Conservation (phyloP, 441 rosid genomes). For the Flueggea neowawraea region DNA sequence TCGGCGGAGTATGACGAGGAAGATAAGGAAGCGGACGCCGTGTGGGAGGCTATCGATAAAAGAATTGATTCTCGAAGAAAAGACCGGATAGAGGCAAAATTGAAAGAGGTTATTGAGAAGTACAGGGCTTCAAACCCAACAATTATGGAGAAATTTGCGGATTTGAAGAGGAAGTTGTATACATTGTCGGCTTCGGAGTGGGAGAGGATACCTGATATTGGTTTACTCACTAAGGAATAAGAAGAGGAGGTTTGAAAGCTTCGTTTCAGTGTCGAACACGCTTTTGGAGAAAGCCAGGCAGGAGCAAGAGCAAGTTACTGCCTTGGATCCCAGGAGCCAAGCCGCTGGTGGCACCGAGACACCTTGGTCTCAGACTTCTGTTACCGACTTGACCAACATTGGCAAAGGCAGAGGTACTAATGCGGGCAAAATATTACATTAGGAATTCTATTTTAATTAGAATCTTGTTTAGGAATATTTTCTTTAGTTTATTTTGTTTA, state of each 20-base stretch:
- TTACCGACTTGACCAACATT: slow-evolving; percentile 84
- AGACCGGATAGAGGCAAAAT: slow-evolving; percentile 79
- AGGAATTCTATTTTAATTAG: no score
- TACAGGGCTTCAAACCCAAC: slow-evolving; percentile 90
- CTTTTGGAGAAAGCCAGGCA: slow-evolving; percentile 94
- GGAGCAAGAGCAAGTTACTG: slow-evolving; percentile 89
- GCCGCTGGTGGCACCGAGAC: slow-evolving; percentile 86
- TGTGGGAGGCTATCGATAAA: slow-evolving; percentile 88
- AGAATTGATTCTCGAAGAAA: slow-evolving; percentile 92
- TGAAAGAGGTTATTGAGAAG: slow-evolving; percentile 90
- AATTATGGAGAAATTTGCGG: slow-evolving; percentile 90
- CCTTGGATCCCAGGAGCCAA: slow-evolving; percentile 86
- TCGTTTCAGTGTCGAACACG: slow-evolving; percentile 85
- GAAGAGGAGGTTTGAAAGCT: slow-evolving; percentile 90
- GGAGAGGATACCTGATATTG: slow-evolving; percentile 92
- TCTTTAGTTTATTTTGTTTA: no score
- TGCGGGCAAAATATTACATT: no score
- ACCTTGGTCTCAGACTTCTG: slow-evolving; percentile 85
- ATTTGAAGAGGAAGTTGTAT: slow-evolving; percentile 82
- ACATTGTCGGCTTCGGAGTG: slow-evolving; percentile 70
- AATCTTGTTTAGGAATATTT: no score
- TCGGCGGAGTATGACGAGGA: slow-evolving; percentile 92
- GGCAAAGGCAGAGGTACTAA: slow-evolving; percentile 96
- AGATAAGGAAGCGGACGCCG: slow-evolving; percentile 90
- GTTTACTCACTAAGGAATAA: slow-evolving; percentile 80